Base-by-base conservation (phyloP, 495 filamentous ascomycete species). In the Lasiosphaeris hirsuta region DNA sequence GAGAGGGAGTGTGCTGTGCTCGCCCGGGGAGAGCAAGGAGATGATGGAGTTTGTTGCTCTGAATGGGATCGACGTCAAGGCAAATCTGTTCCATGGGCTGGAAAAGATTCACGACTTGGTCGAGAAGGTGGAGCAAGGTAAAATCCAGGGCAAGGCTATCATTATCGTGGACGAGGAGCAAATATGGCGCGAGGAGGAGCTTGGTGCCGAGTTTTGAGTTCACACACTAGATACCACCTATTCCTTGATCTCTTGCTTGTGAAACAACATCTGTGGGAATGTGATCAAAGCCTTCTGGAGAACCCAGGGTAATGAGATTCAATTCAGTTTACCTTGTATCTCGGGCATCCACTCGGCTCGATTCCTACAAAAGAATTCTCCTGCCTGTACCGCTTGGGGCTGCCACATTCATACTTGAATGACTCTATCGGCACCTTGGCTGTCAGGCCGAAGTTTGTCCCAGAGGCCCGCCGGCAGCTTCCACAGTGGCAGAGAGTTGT, bases 401-500 rank as follows among this genome's bases (percentile, higher is more conserved):
- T 48, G 19, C 60, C 60, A 4, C 23, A 44, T 9, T 63, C 51
- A 43, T 69, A 67, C 36, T 48, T 40, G 47, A 69, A 69, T 0
- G 34, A 18, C 0, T 52, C 17, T 3, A 60, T 33, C 10, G 60
- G 52, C 7, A 87, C 74, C 63, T 87, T 86, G n/a, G 81, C 75
- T 0, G 85, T 86, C 9, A 87, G 68, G 11, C 85, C 85, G 59
- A 82, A 86, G 55, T 83, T 81, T 15, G 78, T 76, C 19, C 85
- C 84, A 53, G 86, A 87, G 17, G 84, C 84, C 70, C 84, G 82
- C 70, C 70, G 66, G 73, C 85, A 87, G 66, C 81, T 86, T 18
- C 64, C 57, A 64, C 86, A 88, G 66, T 89, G 85, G 64, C 84
- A 88, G 34, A 89, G 69, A 0, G 81, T 84, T 0, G 84, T 87